Base-by-base conservation (phyloP, 2,329 filamentous ascomycete genomes). In the Leptodontidium sp. region DNA sequence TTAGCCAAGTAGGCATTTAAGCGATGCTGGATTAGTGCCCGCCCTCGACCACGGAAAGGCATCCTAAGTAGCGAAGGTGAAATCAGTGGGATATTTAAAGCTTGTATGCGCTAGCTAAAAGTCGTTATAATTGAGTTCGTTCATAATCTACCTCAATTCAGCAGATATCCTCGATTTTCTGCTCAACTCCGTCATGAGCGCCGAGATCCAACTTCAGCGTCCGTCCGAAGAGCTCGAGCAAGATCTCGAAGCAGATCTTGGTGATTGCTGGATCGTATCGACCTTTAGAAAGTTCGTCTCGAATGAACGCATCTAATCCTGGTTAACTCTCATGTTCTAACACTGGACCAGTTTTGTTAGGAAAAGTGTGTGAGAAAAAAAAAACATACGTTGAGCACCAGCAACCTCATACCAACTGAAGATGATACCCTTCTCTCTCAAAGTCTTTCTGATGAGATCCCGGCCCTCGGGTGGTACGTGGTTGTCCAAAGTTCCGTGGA, bases 271-370 rank as follows among this genome's bases (percentile, higher is more conserved):
- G 93, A 78, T 98, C 94, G 77, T 97, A 98, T 32, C 94, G 86
- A n/a, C 94, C 94, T 82, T 97, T 97, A 80, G 91, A 94, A 68
- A 96, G 84, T 83, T 98, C 94, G 77, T 98, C 94, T 21, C 94
- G 87, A 79, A 98, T 97, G 78, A 98, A 98, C 5, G 94, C 94
- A 82, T 97, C 86, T 87, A 70, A 15, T 7, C 15, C 45, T 7
- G 8, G 15, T 47, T 47, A 47, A 9, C 8, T 4, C 26, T 38
- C 7, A 26, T 58, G 47, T 47, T 52, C 63, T 6, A 6, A 2
- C 15, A 11, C 52, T 29, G 24, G 24, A 26, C 35, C 1, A 14
- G 43, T 26, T 17, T 14, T 57, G n/a, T 40, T 2, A 17, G 9
- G 7, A 32, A n/a, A 24, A 14, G 21, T n/a, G 47, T 8, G 7